Base-by-base conservation (phyloP, 805 yeast species). In the Teunomyces cretensis region DNA sequence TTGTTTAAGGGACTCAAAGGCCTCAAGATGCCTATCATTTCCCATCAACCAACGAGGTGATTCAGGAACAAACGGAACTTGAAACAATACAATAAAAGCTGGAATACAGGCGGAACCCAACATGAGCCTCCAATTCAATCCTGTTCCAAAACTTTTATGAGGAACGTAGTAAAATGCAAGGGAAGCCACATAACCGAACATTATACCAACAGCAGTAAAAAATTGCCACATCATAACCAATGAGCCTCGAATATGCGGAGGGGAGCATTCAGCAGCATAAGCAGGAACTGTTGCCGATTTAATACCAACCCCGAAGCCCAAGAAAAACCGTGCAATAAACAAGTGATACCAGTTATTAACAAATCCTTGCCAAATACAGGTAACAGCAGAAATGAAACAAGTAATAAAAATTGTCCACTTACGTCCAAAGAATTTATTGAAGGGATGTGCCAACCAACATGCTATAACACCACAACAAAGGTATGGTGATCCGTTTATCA, bases 191-290 rank as follows among this genome's bases (percentile, higher is more conserved):
- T 80, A 80, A 15, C 88, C 88, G 52, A 83, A 69, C 78, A 80
- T 78, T 50, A 84, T 81, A 47, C 89, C 89, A 42, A 83, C 78
- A 1, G 88, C 88, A n/a, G 87, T 82, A 71, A 82, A 83, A 54
- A 81, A 79, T 65, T 84, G 88, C 86, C 87, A 83, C 65, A 79
- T 69, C 84, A 83, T 81, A 40, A 81, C 81, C 47, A 84, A 67
- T 1, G 86, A 79, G 40, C 89, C 89, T 57, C 88, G 70, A 33
- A 78, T 74, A 9, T 65, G 64, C 11, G 78, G 77, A 1, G 86
- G 86, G 8, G 81, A 58, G 54, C 81, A 75, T 57, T 82, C 88
- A 12, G 86, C 84, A 24, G 82, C 74, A 52, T 78, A 81, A 9
- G 84, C 80, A 4, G 89, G 88, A 7, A 81, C 86, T 12, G 86